Percentiles rank a stretch among this genome's conserved stretches.
These are phyloP conservation scores for Phytophthora citricola DNA, from an alignment of 352 stramenopile species.

Conservation along the genomic window DNA sequence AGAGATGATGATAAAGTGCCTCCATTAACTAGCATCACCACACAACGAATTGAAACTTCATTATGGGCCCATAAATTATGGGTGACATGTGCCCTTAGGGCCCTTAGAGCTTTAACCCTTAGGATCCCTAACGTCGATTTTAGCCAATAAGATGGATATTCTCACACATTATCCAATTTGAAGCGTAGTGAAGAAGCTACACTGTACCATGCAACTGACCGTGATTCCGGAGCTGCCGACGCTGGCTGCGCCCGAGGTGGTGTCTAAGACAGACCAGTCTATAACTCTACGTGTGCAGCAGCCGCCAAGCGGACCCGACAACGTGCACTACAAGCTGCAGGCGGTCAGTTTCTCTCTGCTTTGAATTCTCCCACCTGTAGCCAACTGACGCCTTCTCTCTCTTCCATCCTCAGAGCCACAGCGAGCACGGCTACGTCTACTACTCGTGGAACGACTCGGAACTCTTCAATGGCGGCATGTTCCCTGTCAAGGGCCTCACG, in stretches of 20 bases:
- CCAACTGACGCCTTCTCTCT: conserved; percentile 3
- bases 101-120: too few species aligned
- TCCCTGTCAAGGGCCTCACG: conserved; percentile 71
- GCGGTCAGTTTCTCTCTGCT: conserved; percentile 25
- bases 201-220: conserved; percentile 47
- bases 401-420: conserved; percentile 54
- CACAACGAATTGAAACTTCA: too few species aligned
- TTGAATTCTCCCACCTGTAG: neutral
- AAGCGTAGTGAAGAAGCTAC: neutral
- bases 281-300: conserved; percentile 66
- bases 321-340: conserved; percentile 68
- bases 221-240: conserved; percentile 69
- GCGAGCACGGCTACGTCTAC: conserved; percentile 88
- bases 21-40: neutral
- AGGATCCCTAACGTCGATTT: too few species aligned
- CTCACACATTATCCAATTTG: neutral
- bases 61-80: neutral
- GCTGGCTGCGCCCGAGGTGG: conserved; percentile 62
- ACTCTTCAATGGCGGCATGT: conserved; percentile 59
- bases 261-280: conserved; percentile 81
- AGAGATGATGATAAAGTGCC: conserved; percentile 22
- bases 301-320: conserved; percentile 35
- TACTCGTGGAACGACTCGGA: conserved; percentile 88
- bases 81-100: too few species aligned
- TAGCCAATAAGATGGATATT: too few species aligned